Percentiles rank a stretch among this genome's conserved stretches.
Evolutionary conservation across 306 rosid species (phyloP).

Genomic region (Dryas octopetala): DNA sequence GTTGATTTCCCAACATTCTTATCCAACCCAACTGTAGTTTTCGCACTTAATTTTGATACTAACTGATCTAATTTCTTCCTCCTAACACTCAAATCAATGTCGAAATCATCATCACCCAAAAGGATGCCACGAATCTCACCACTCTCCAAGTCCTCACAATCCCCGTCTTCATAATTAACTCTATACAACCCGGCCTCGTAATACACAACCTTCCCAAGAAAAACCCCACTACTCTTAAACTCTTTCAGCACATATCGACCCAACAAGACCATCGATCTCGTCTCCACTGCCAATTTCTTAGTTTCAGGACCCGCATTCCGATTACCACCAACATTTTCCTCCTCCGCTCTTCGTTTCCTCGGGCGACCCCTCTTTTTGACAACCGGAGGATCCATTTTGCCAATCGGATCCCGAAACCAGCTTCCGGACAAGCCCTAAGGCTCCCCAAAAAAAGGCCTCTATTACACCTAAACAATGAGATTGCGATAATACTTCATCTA

Average conservation of each 20-base stretch:
- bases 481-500: conserved; percentile 15
- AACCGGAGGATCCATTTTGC: conserved; percentile 66
- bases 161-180: conserved; percentile 80
- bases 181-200: conserved; percentile 70
- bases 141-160: conserved; percentile 84
- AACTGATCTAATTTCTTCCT: conserved; percentile 49
- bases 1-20: conserved; percentile 19
- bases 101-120: conserved; percentile 39
- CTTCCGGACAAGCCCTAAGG: conserved; percentile 23
- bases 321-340: conserved; percentile 33
- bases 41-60: conserved; percentile 22
- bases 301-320: conserved; percentile 38
- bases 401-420: conserved; percentile 14
- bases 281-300: conserved; percentile 44
- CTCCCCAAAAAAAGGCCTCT: conserved; percentile 5
- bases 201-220: conserved; percentile 68
- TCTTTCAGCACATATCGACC: conserved; percentile 70
- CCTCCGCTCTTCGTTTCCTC: conserved; percentile 63
- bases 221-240: conserved; percentile 57
- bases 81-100: conserved; percentile 38
- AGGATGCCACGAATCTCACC: conserved; percentile 63
- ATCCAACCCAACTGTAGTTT: background rate
- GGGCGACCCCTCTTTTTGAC: conserved; percentile 89
- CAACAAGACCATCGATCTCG: conserved; percentile 48
- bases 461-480: background rate